These are phyloP conservation scores for Nicotiana otophora DNA, from an alignment of 257 asterid species.

Conservation along the genomic window DNA sequence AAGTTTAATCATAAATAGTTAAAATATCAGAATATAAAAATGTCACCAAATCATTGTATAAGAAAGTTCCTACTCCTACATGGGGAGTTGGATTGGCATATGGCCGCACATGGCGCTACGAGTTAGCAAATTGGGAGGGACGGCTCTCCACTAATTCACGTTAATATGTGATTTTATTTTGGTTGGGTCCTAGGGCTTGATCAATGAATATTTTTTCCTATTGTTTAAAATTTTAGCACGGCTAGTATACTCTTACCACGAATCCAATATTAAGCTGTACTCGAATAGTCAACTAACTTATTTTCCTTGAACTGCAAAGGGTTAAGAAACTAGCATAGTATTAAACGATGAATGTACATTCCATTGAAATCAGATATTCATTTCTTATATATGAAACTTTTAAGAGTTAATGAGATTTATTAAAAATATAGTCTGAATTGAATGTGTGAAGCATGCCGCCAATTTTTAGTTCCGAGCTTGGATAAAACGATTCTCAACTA, in stretches of 20 bases:
- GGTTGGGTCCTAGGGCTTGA: neutral
- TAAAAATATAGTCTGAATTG: neutral
- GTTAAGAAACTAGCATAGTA: neutral
- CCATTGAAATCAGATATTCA: neutral
- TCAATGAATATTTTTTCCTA: neutral
- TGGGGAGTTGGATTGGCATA: neutral
- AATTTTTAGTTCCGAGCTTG: neutral
- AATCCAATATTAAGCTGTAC: neutral
- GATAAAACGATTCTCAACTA: neutral
- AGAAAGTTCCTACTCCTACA: neutral
- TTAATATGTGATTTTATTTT: neutral
- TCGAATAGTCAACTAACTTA: no score
- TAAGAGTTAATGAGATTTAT: neutral
- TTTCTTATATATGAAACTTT: neutral
- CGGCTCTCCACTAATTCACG: neutral
- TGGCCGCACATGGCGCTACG: constrained; percentile 7
- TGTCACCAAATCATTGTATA: neutral
- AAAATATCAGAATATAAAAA: neutral
- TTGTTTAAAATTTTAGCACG: neutral
- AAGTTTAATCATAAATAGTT: neutral
- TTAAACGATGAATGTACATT: neutral
- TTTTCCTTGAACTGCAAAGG: no score
- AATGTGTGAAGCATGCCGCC: neutral
- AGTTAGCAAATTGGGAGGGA: neutral
- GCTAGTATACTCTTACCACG: neutral